These are phyloP conservation scores for Grosmannia penicillata DNA, from an alignment of 2,329 filamentous ascomycete genomes.

Conservation along the genomic window DNA sequence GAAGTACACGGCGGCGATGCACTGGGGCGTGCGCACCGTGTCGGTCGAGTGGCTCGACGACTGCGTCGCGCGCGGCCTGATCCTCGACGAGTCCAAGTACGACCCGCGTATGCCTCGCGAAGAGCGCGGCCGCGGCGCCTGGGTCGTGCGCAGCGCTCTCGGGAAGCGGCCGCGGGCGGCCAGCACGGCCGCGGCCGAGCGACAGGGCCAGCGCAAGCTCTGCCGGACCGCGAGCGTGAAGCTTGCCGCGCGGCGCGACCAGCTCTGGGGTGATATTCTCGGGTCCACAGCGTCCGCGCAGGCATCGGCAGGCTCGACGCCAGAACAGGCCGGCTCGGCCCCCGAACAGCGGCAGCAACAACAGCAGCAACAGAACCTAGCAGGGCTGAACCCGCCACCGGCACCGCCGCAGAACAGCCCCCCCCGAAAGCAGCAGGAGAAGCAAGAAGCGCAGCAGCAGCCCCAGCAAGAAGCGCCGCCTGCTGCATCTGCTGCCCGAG, in stretches of 20 bases:
- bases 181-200: slow-evolving; percentile 22
- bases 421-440: neutral
- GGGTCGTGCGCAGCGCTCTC: slow-evolving; percentile 40
- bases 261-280: slow-evolving; percentile 84
- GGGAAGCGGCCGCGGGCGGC: slow-evolving; percentile 45
- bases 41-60: slow-evolving; percentile 75
- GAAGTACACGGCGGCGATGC: slow-evolving; percentile 78
- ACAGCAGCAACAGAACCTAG: neutral
- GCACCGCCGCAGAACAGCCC: neutral
- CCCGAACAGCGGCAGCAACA: neutral
- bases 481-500: neutral
- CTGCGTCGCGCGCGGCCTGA: slow-evolving; percentile 74
- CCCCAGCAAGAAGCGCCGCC: neutral
- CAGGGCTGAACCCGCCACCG: neutral
- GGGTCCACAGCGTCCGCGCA: slow-evolving; percentile 20
- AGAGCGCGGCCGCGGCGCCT: slow-evolving; percentile 65
- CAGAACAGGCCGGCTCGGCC: neutral
- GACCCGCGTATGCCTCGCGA: slow-evolving; percentile 56
- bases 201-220: slow-evolving; percentile 61
- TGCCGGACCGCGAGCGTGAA: slow-evolving; percentile 78
- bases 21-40: slow-evolving; percentile 70
- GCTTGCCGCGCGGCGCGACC: slow-evolving; percentile 62
- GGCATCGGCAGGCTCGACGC: neutral
- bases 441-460: neutral
- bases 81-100: slow-evolving; percentile 74